Evolutionary conservation across 257 asterid species (phyloP), one percentile per base, ranked within the genome.

Genomic region (Nicotiana undulata): DNA sequence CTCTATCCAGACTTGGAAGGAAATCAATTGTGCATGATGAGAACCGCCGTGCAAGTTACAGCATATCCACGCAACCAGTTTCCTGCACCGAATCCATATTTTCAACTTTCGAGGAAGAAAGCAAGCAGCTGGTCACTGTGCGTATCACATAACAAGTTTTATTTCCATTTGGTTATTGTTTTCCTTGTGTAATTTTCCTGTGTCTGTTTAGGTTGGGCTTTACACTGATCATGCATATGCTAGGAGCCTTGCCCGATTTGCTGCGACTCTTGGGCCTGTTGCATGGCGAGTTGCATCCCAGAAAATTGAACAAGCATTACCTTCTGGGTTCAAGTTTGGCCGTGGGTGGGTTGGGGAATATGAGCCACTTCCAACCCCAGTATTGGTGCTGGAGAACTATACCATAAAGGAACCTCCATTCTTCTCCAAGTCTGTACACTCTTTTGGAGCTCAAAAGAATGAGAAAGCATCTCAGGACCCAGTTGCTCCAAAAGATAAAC

Each of bases 301-400:
- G 85, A 92, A 93, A 83, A 94, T 96, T 59, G 98, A 93, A 85
- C 97, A 90, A 84, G 96, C 93, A 76, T 88, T 96, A 63, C 97
- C 99, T 85, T 85, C 91, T 82, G 99, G 90, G 37, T 85, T 85
- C 80, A 89, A 93, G 86, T 96, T 88, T 85, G 99, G 98, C 55
- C 95, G 90, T 53, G 99, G 99, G 12, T 96, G 99, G 99, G 98
- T 96, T 18, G 98, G 97, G 81, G 99, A 96, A 80, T 96, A 94
- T 34, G 99, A 96, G 81, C 94, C 98, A 51, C 97, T 88, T 79
- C 97, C 98, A 44, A 93, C 98, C 80, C 92, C 98, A 0, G 85
- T 92, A 32, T 75, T 91, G 80, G 86, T 94, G 86, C 90, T 92
- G 58, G 92, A 89, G 85, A 92, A 90, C 75, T 84, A 88, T 82